phyloP scores from a whole-genome alignment of 371 early-diverging fungal genomes.

The Saksenaea vasiformis region DNA sequence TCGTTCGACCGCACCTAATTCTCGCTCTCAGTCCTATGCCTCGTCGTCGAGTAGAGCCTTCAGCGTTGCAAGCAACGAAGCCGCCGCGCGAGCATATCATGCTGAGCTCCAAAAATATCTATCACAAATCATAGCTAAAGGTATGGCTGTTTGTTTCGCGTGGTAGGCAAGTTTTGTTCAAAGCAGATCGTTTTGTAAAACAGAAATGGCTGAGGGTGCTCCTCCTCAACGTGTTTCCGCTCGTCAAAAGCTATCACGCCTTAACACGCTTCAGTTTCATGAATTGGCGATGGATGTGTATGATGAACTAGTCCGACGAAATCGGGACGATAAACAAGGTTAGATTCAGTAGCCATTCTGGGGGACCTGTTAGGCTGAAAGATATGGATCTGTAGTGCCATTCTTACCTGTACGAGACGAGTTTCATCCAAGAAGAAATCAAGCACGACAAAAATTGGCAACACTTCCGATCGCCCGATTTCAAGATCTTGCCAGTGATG shows the following conservation, averaged over 20 bases:
- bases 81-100: conserved; percentile 43
- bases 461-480: conserved; percentile 84
- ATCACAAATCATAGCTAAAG: conserved; percentile 32
- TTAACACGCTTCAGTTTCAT: conserved; percentile 85
- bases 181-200: background rate
- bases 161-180: background rate
- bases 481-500: conserved; percentile 88
- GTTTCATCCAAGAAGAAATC: conserved; percentile 93
- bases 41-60: conserved; percentile 34
- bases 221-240: conserved; percentile 66
- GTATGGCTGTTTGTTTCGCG: conserved; percentile 16
- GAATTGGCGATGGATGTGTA: conserved; percentile 95
- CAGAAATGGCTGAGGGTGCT: conserved; percentile 53
- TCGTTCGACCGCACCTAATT: conserved; percentile 27
- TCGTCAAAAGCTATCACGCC: conserved; percentile 82
- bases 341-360: background rate
- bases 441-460: conserved; percentile 95
- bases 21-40: conserved; percentile 38
- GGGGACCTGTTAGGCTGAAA: background rate
- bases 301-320: conserved; percentile 87
- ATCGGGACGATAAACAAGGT: conserved; percentile 64
- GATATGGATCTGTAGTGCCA: conserved; percentile 61
- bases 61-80: conserved; percentile 28
- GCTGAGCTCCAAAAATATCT: conserved; percentile 41
- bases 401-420: conserved; percentile 82